Evolutionary conservation across 176 grass and related monocot species (phyloP).

Genomic region (Oryza nivara): DNA sequence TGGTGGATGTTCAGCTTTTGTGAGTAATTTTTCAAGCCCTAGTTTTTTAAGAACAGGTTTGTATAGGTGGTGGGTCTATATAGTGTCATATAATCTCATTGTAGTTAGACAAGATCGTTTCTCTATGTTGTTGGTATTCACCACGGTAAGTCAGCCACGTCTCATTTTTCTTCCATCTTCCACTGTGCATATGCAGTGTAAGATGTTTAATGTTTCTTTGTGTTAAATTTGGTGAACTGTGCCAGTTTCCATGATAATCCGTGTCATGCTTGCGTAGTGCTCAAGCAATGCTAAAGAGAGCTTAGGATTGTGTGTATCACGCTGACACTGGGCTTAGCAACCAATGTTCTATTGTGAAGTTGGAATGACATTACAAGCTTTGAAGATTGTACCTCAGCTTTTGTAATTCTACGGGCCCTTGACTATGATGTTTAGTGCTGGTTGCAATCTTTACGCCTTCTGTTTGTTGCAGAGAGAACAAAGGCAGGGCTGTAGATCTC

Average conservation of each 20-base stretch:
- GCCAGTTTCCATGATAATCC: not conserved
- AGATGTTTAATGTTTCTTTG: not conserved
- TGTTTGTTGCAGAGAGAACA: slow-evolving; percentile 36
- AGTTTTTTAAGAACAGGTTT: too few relatives aligned
- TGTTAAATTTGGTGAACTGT: not conserved
- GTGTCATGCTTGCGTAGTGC: not conserved
- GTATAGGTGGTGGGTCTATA: too few relatives aligned
- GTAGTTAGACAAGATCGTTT: too few relatives aligned
- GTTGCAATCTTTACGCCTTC: not conserved
- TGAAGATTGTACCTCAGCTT: not conserved
- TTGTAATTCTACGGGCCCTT: not conserved
- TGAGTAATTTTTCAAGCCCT: too few relatives aligned
- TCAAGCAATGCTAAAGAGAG: slow-evolving; percentile 4
- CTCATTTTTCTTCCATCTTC: too few relatives aligned
- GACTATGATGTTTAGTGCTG: not conserved
- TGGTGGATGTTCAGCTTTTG: too few relatives aligned
- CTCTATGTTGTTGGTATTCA: too few relatives aligned
- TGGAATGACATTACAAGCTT: not conserved
- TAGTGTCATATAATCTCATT: too few relatives aligned
- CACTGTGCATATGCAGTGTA: not conserved
- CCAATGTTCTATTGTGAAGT: not conserved
- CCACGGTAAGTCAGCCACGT: too few relatives aligned
- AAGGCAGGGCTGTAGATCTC: slow-evolving; percentile 32
- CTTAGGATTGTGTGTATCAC: not conserved
- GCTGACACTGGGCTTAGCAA: not conserved